phyloP scores from a whole-genome alignment of 1,139 yeast species.

The Magnusiomyces suaveolens region DNA sequence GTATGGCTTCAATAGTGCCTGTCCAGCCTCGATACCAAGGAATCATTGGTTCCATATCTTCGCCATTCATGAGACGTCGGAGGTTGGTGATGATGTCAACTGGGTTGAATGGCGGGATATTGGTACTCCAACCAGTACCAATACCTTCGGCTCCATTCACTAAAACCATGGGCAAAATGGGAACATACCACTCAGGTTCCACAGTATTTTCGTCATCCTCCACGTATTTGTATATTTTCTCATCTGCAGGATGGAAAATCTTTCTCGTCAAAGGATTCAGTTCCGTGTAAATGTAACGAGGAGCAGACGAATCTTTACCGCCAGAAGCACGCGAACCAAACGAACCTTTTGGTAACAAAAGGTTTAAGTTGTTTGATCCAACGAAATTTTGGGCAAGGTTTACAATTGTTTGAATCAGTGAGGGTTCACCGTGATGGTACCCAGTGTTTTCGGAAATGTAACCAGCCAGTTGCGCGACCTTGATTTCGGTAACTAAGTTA shows the following conservation, averaged over 20 bases:
- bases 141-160: constrained; percentile 98
- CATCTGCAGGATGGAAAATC: constrained; percentile 72
- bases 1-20: constrained; percentile 58
- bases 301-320: constrained; percentile 98
- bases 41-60: constrained; percentile 59
- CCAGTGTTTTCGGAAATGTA: constrained; percentile 84
- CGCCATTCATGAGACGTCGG: constrained; percentile 61
- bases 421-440: constrained; percentile 91
- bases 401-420: constrained; percentile 80
- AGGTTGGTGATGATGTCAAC: constrained; percentile 68
- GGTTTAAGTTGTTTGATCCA: constrained; percentile 82
- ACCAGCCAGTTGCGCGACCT: constrained; percentile 87
- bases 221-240: constrained; percentile 64
- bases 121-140: constrained; percentile 98
- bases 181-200: constrained; percentile 94
- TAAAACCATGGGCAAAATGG: constrained; percentile 82
- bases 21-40: constrained; percentile 98
- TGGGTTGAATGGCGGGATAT: constrained; percentile 86
- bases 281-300: constrained; percentile 92
- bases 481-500: constrained; percentile 66
- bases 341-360: constrained; percentile 85
- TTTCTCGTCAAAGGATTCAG: constrained; percentile 64
- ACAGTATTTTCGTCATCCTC: constrained; percentile 92
- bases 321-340: constrained; percentile 97
- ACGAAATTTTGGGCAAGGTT: constrained; percentile 92